A percentile compares a stretch with the other conserved stretches of the same genome.
Conservation (phyloP, 495 filamentous ascomycete genomes). For the Xylaria flabelliformis region DNA sequence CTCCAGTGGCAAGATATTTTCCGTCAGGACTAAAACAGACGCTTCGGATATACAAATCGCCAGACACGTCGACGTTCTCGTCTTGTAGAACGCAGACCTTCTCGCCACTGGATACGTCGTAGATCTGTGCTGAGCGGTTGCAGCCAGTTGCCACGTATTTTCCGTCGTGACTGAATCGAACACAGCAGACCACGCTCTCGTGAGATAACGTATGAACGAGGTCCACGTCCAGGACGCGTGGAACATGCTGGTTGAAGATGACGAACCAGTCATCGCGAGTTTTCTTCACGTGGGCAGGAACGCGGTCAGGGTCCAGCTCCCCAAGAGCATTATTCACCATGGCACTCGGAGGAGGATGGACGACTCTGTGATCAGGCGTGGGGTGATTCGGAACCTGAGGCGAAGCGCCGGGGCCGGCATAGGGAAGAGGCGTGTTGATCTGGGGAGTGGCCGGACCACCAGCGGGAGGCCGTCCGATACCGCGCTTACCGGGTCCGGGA, state of each 20-base stretch:
- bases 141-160: conserved; percentile 90
- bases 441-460: conserved; percentile 88
- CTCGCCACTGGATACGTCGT: conserved; percentile 79
- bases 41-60: conserved; percentile 88
- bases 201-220: conserved; percentile 85
- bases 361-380: conserved; percentile 63
- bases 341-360: conserved; percentile 55
- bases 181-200: conserved; percentile 90
- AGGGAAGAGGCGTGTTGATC: conserved; percentile 80
- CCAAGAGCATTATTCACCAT: conserved; percentile 75
- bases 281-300: conserved; percentile 84
- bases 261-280: conserved; percentile 86
- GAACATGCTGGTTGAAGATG: conserved; percentile 85
- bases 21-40: conserved; percentile 94
- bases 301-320: conserved; percentile 83
- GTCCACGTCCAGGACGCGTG: conserved; percentile 83
- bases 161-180: conserved; percentile 86
- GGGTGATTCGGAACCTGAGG: conserved; percentile 81
- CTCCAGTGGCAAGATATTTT: conserved; percentile 85
- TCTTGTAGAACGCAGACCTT: conserved; percentile 82
- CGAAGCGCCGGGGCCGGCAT: conserved; percentile 81
- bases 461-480: conserved; percentile 61
- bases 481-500: conserved; percentile 74
- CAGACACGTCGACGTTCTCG: conserved; percentile 80
- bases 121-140: conserved; percentile 89